A percentile compares a stretch with the other conserved stretches of the same genome.
phyloP scores from a whole-genome alignment of 148 eudicot species.

The Nepenthes mirabilis region DNA sequence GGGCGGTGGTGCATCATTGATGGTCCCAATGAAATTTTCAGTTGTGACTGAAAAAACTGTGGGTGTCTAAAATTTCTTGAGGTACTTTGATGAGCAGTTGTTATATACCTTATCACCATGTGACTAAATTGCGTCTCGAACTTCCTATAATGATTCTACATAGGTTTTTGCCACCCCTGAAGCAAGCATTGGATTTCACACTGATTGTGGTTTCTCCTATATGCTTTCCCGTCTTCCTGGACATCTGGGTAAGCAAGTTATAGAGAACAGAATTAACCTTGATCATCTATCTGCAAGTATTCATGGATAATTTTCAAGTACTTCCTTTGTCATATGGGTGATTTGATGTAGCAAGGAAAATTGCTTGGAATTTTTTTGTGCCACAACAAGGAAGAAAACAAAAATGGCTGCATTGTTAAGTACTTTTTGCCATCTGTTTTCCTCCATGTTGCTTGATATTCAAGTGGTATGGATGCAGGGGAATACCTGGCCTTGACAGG shows the following conservation, averaged over 20 bases:
- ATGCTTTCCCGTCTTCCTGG: constrained; percentile 84
- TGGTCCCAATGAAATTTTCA: constrained; percentile 90
- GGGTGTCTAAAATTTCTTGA: constrained; percentile 10
- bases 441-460: background rate
- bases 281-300: background rate
- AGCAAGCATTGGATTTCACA: constrained; percentile 88
- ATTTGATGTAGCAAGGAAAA: too few relatives aligned
- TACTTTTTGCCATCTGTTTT: background rate
- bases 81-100: background rate
- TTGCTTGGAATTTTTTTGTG: too few relatives aligned
- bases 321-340: too few relatives aligned
- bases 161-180: constrained; percentile 94
- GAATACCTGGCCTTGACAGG: constrained; percentile 94
- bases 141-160: background rate
- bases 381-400: too few relatives aligned
- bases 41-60: constrained; percentile 92
- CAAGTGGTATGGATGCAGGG: constrained; percentile 34
- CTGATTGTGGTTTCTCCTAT: constrained; percentile 88
- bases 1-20: constrained; percentile 95
- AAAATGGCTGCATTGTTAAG: too few relatives aligned
- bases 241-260: constrained; percentile 43
- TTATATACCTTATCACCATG: background rate
- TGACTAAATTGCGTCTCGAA: background rate
- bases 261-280: background rate
- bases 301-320: too few relatives aligned